Conservation (phyloP, 2,329 filamentous ascomycete genomes). For the Neonectria magnoliae region DNA sequence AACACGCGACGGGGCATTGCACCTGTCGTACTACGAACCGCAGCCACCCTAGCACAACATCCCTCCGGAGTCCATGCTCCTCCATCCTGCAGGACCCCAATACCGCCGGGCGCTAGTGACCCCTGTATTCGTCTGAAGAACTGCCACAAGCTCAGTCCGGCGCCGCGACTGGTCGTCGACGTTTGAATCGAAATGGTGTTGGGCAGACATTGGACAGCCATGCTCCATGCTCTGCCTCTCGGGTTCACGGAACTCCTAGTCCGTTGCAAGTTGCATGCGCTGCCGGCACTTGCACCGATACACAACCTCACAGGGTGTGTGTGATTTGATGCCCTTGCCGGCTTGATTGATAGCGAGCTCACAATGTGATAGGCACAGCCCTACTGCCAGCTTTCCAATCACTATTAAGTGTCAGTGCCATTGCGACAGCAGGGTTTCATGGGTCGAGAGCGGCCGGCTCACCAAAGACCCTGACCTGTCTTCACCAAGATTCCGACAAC, state of each 20-base stretch:
- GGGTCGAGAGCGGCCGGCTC: not conserved
- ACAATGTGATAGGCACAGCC: not conserved
- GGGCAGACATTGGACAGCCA: not conserved
- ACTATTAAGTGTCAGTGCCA: not conserved
- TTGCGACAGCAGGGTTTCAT: constrained; percentile 5
- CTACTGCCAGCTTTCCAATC: constrained; percentile 4
- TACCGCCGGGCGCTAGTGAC: constrained; percentile 1
- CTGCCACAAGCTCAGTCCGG: not conserved
- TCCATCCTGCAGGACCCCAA: not conserved
- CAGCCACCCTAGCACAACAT: not conserved
- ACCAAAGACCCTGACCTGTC: not conserved
- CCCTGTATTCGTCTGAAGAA: constrained; percentile 5
- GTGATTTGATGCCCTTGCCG: constrained; percentile 1
- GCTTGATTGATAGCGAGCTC: not conserved
- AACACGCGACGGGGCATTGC: constrained; percentile 11
- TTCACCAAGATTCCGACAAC: not conserved
- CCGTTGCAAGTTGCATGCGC: constrained; percentile 10
- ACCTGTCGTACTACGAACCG: not conserved
- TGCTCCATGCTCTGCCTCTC: constrained; percentile 1
- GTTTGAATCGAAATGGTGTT: constrained; percentile 3
- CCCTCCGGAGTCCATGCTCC: not conserved
- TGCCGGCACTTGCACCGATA: constrained; percentile 21
- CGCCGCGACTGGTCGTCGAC: not conserved
- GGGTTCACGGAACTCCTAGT: constrained; percentile 11
- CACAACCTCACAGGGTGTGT: constrained; percentile 9